phyloP scores from a whole-genome alignment of 139 green algal genomes.

The Chlamydomonas sp. region DNA sequence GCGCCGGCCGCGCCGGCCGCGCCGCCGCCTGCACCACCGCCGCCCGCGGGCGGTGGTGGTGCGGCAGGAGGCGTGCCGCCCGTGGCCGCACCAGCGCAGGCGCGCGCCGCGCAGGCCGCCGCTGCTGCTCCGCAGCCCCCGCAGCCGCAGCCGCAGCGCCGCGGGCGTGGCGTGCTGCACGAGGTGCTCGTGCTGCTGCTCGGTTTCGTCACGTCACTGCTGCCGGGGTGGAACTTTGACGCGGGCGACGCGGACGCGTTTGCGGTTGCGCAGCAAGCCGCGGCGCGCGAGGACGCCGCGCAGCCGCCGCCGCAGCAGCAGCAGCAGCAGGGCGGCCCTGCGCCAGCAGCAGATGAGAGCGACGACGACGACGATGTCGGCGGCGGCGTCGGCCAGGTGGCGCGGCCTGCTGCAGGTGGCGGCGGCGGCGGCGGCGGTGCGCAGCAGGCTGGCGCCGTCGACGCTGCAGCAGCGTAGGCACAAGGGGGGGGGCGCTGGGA shows the following conservation, averaged over 20 bases:
- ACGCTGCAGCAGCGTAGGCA: too few species aligned
- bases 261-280: constrained; percentile 34
- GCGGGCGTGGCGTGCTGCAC: constrained; percentile 31
- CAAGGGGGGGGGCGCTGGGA: too few species aligned
- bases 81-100: constrained; percentile 6
- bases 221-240: constrained; percentile 71
- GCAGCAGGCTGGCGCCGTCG: too few species aligned
- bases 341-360: too few species aligned
- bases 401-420: too few species aligned
- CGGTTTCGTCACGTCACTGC: constrained; percentile 72
- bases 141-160: background rate
- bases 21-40: background rate
- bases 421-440: too few species aligned
- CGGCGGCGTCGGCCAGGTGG: too few species aligned
- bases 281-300: constrained; percentile 2
- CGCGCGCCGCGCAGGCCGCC: background rate
- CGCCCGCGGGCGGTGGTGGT: background rate
- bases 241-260: constrained; percentile 55
- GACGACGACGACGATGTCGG: too few species aligned
- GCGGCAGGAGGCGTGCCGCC: background rate
- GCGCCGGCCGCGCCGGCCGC: background rate
- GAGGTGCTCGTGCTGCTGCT: constrained; percentile 65
- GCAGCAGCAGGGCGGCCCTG: constrained; percentile 1
- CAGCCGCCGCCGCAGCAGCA: background rate
- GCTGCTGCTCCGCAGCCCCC: background rate